Percentiles rank a stretch among this genome's conserved stretches.
Conservation (phyloP, 2,329 filamentous ascomycete genomes). For the Penicillium occitanis region DNA sequence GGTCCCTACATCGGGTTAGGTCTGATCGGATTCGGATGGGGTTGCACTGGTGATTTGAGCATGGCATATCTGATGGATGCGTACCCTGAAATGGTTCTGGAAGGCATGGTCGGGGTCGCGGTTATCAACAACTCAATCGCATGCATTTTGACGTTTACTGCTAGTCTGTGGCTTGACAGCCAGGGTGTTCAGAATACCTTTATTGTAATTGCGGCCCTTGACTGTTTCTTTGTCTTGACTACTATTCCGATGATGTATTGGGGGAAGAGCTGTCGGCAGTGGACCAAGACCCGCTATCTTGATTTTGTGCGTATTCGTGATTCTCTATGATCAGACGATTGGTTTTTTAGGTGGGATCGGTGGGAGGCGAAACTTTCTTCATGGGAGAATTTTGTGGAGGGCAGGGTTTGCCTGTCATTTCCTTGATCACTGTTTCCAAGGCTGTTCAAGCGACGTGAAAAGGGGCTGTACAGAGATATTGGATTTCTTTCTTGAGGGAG, state of each 20-base stretch:
- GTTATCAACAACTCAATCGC: slow-evolving; percentile 59
- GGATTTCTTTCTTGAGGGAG: too few species aligned
- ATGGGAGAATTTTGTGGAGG: background rate
- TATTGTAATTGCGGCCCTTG: slow-evolving; percentile 53
- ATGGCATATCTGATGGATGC: slow-evolving; percentile 58
- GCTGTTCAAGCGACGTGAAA: too few species aligned
- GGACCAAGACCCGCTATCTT: slow-evolving; percentile 50
- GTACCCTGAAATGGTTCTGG: slow-evolving; percentile 58
- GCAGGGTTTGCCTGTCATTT: background rate
- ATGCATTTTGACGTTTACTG: slow-evolving; percentile 56
- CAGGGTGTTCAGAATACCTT: slow-evolving; percentile 51
- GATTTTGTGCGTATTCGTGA: slow-evolving; percentile 53
- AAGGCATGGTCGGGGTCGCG: slow-evolving; percentile 59
- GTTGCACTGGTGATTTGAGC: slow-evolving; percentile 57
- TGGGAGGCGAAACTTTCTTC: background rate
- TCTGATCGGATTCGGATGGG: slow-evolving; percentile 61
- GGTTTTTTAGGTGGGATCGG: background rate
- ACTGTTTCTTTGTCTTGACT: slow-evolving; percentile 52
- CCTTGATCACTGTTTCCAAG: background rate
- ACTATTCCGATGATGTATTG: slow-evolving; percentile 57
- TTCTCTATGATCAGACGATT: slow-evolving; percentile 22
- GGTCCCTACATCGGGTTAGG: slow-evolving; percentile 57
- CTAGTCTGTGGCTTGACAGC: slow-evolving; percentile 51
- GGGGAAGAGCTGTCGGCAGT: slow-evolving; percentile 52
- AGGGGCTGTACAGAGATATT: background rate